These are phyloP conservation scores for Salicornia ramosissima DNA, from an alignment of 148 eudicot genomes.

Conservation along the genomic window DNA sequence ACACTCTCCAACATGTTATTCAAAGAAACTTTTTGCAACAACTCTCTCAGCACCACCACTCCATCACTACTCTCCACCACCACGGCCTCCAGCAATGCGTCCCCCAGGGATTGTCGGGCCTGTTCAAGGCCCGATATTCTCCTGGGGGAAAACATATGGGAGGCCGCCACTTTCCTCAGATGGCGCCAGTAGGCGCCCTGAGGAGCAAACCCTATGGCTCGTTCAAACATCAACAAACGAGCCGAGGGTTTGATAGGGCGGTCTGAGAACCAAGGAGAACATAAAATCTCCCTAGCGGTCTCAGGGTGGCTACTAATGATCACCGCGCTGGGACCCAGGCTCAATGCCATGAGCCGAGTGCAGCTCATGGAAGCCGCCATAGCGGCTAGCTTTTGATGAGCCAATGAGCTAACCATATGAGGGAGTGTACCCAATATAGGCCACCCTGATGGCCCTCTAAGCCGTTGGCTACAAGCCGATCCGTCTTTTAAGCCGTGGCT, in stretches of 20 bases:
- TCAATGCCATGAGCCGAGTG: conserved; percentile 64
- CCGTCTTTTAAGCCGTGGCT: conserved; percentile 23
- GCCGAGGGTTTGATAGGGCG: conserved; percentile 68
- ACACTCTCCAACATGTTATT: conserved; percentile 63
- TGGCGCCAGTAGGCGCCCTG: conserved; percentile 58
- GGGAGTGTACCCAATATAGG: conserved; percentile 62
- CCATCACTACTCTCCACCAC: conserved; percentile 31
- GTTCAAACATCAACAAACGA: conserved; percentile 60
- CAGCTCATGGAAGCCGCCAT: conserved; percentile 41
- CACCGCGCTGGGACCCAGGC: conserved; percentile 53
- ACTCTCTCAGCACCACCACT: conserved; percentile 46
- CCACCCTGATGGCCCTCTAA: conserved; percentile 63
- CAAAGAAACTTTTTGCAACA: conserved; percentile 51
- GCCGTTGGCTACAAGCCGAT: conserved; percentile 21
- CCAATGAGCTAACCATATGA: conserved; percentile 47
- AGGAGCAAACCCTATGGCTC: conserved; percentile 81
- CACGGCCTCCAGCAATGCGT: conserved; percentile 41
- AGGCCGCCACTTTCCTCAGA: conserved; percentile 50
- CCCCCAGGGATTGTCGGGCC: conserved; percentile 36
- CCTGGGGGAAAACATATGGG: conserved; percentile 62
- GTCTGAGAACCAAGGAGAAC: conserved; percentile 53
- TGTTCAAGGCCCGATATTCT: conserved; percentile 47
- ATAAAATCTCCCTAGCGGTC: conserved; percentile 60
- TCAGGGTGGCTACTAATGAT: conserved; percentile 70
- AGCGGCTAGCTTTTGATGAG: conserved; percentile 59